Percentiles rank a stretch among this genome's conserved stretches.
Evolutionary conservation across 305 asterid genomes (phyloP).

Genomic region (Andrographis paniculata): DNA sequence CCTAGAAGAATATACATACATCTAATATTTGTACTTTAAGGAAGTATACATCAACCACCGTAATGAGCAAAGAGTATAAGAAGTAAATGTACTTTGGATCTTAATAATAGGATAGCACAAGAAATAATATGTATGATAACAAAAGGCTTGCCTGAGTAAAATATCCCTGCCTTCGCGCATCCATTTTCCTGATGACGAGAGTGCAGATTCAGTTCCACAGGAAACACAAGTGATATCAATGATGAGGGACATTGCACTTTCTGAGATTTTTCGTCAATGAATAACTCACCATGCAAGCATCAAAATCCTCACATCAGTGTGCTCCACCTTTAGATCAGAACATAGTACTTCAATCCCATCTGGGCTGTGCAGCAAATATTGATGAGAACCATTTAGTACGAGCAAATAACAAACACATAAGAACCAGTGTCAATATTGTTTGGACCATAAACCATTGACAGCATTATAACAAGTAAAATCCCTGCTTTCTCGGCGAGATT

Average conservation of each 20-base stretch:
- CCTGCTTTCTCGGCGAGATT: too few species aligned
- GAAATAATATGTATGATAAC: slow-evolving; percentile 4
- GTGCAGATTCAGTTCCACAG: slow-evolving; percentile 19
- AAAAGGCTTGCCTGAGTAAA: slow-evolving; percentile 48
- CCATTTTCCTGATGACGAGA: slow-evolving; percentile 56
- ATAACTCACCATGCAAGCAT: slow-evolving; percentile 74
- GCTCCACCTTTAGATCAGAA: slow-evolving; percentile 54
- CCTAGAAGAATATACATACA: background rate
- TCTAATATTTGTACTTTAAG: too few species aligned
- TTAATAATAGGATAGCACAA: slow-evolving; percentile 6
- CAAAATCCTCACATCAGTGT: slow-evolving; percentile 66
- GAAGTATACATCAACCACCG: slow-evolving; percentile 5
- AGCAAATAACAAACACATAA: too few species aligned
- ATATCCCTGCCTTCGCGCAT: slow-evolving; percentile 82
- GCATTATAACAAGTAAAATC: too few species aligned
- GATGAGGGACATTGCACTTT: background rate
- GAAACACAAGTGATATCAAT: slow-evolving; percentile 12
- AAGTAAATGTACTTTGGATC: background rate
- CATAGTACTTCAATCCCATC: slow-evolving; percentile 71
- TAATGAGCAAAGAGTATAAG: slow-evolving; percentile 7
- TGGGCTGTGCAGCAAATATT: slow-evolving; percentile 42
- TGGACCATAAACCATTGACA: too few species aligned
- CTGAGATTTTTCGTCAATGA: slow-evolving; percentile 14
- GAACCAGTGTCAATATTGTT: too few species aligned
- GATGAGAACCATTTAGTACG: background rate